Percentiles rank a stretch among this genome's conserved stretches.
These are phyloP conservation scores for Cladorrhinum sp. DNA, from an alignment of 2,329 filamentous ascomycete species.

Conservation along the genomic window DNA sequence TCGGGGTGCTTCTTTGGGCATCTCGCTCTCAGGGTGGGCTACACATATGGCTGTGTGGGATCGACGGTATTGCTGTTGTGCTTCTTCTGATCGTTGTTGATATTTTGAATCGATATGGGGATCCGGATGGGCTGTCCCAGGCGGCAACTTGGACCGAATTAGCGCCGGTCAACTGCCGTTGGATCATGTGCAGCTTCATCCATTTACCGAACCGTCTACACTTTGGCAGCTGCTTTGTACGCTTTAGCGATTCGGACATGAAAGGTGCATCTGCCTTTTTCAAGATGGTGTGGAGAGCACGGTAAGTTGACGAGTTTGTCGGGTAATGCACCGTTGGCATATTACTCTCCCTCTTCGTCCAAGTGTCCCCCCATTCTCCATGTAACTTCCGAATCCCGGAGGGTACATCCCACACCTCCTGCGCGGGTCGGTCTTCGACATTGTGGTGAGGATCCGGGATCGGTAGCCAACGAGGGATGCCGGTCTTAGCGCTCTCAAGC, in stretches of 20 bases:
- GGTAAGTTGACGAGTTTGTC: not conserved
- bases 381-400: not conserved
- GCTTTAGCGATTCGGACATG: not conserved
- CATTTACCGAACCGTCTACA: not conserved
- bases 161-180: conserved; percentile 14
- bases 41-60: not conserved
- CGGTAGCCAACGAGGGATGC: conserved; percentile 1
- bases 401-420: not conserved
- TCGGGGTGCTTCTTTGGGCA: not conserved
- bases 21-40: not conserved
- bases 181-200: not conserved
- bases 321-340: conserved; percentile 1
- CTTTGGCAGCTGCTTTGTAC: not conserved
- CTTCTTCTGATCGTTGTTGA: not conserved
- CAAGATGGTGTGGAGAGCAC: not conserved
- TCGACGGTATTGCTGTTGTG: not conserved
- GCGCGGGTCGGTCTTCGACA: too few relatives aligned
- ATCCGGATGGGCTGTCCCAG: not conserved
- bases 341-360: not conserved
- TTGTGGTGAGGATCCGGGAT: conserved; percentile 12
- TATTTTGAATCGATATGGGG: not conserved
- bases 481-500: conserved; percentile 13
- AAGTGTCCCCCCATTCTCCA: not conserved
- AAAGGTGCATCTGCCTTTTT: too few relatives aligned
- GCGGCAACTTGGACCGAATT: conserved; percentile 11